These are phyloP conservation scores for Zymoseptoria brevis DNA, from an alignment of 2,329 filamentous ascomycete genomes.

Conservation along the genomic window DNA sequence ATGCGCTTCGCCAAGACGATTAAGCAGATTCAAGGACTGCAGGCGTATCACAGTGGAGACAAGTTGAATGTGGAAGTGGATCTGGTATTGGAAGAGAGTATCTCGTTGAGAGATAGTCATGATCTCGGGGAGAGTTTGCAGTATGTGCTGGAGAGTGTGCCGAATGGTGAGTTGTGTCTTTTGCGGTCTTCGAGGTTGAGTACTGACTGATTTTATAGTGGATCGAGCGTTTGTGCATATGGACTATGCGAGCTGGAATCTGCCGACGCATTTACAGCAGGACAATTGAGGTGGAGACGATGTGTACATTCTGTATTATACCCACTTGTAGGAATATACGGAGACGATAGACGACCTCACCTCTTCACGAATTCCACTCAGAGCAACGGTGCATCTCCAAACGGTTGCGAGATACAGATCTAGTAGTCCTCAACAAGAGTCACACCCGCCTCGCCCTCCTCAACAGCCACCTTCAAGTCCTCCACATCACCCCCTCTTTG, in stretches of 20 bases:
- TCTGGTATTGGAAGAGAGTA: conserved; percentile 70
- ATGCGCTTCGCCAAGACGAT: conserved; percentile 91
- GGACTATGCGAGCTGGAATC: conserved; percentile 44
- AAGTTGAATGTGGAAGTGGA: conserved; percentile 79
- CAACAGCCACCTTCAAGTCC: conserved; percentile 56
- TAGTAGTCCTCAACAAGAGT: conserved; percentile 24
- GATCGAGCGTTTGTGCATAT: conserved; percentile 47
- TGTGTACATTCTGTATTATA: neutral
- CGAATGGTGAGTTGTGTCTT: conserved; percentile 45
- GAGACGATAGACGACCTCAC: neutral
- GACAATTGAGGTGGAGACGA: conserved; percentile 16
- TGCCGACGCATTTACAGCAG: conserved; percentile 45
- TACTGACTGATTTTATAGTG: conserved; percentile 30
- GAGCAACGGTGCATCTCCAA: neutral
- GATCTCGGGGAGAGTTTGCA: conserved; percentile 71
- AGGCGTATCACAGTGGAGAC: conserved; percentile 78
- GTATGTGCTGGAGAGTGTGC: conserved; percentile 77
- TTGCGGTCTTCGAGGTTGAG: neutral
- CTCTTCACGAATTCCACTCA: neutral
- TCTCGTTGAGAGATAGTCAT: conserved; percentile 69
- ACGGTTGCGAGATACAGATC: neutral
- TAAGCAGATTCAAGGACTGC: conserved; percentile 72
- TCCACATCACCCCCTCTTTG: conserved; percentile 47
- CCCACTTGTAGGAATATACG: neutral
- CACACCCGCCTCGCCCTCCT: conserved; percentile 65